Percentiles rank a stretch among this genome's conserved stretches.
Evolutionary conservation across 148 eudicot genomes (phyloP).

Genomic region (Tetragonia tetragonoides): DNA sequence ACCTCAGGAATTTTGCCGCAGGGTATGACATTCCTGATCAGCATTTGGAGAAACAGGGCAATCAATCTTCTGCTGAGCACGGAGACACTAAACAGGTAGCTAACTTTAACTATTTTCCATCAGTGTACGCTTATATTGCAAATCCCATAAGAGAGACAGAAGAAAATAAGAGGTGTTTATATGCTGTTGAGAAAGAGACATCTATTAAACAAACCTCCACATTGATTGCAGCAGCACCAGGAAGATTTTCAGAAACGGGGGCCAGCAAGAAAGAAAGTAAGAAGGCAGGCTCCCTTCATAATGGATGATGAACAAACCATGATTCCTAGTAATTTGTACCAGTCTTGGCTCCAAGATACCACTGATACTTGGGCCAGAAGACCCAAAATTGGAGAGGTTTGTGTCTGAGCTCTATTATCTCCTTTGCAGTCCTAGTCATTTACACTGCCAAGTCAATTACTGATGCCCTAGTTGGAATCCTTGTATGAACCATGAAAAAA

Average conservation of each 20-base stretch:
- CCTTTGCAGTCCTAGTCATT: not conserved
- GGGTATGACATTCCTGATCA: slow-evolving; percentile 44
- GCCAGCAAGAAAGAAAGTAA: slow-evolving; percentile 43
- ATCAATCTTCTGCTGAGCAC: slow-evolving; percentile 41
- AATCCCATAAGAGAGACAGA: too few relatives aligned
- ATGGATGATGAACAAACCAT: slow-evolving; percentile 81
- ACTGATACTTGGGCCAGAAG: slow-evolving; percentile 52
- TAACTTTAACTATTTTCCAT: not conserved
- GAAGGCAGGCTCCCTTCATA: slow-evolving; percentile 36
- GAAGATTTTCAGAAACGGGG: slow-evolving; percentile 33
- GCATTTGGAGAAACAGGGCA: slow-evolving; percentile 39
- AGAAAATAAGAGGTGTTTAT: too few relatives aligned
- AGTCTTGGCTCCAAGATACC: slow-evolving; percentile 80
- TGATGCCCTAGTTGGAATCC: not conserved
- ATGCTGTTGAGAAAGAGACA: not conserved
- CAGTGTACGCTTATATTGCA: not conserved
- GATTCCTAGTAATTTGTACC: slow-evolving; percentile 77
- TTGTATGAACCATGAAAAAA: not conserved
- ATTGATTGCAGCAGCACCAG: slow-evolving; percentile 27
- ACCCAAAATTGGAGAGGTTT: slow-evolving; percentile 64
- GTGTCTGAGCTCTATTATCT: slow-evolving; percentile 1
- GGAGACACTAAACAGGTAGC: slow-evolving; percentile 44
- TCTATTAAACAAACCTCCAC: not conserved
- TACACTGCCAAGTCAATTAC: not conserved
- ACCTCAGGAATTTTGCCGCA: slow-evolving; percentile 21